phyloP scores from a whole-genome alignment of 2,329 filamentous ascomycete genomes.

The Pyrenochaeta sp. region DNA sequence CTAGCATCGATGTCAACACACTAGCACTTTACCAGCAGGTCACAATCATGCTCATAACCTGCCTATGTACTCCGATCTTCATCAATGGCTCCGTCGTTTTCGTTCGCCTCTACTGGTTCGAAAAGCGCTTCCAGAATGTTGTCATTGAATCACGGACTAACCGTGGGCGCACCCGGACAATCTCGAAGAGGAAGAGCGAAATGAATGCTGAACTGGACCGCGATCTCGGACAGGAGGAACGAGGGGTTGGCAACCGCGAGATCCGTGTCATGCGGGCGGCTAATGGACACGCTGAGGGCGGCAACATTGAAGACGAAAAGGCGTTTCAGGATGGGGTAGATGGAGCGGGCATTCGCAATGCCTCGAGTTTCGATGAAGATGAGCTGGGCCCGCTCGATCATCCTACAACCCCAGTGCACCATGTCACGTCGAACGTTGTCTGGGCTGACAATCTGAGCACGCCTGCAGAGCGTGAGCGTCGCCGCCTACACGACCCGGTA shows the following conservation, averaged over 20 bases:
- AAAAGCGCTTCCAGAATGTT: conserved; percentile 90
- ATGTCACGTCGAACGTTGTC: conserved; percentile 25
- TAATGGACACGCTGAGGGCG: conserved; percentile 61
- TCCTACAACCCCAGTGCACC: conserved; percentile 20
- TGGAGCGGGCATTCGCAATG: conserved; percentile 20
- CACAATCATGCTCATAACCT: conserved; percentile 50
- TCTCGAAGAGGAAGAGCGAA: conserved; percentile 61
- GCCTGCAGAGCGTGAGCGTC: conserved; percentile 67
- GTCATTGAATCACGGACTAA: conserved; percentile 72
- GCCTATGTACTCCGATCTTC: conserved; percentile 52
- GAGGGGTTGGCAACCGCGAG: conserved; percentile 69
- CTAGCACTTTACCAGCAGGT: conserved; percentile 62
- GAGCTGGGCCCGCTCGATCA: conserved; percentile 30
- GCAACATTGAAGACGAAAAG: conserved; percentile 64
- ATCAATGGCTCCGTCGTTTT: conserved; percentile 79
- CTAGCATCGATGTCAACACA: conserved; percentile 59
- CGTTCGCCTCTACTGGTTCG: conserved; percentile 95
- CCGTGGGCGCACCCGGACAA: conserved; percentile 68
- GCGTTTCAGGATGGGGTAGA: conserved; percentile 57
- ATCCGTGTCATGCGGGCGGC: conserved; percentile 72
- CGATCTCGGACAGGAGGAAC: conserved; percentile 60
- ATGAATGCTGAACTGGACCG: conserved; percentile 57
- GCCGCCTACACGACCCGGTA: conserved; percentile 64
- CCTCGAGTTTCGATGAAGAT: conserved; percentile 20
- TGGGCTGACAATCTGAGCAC: conserved; percentile 41